Percentiles rank a stretch among this genome's conserved stretches.
Evolutionary conservation across 371 early-diverging fungal genomes (phyloP).

Genomic region (Mucor indicus): DNA sequence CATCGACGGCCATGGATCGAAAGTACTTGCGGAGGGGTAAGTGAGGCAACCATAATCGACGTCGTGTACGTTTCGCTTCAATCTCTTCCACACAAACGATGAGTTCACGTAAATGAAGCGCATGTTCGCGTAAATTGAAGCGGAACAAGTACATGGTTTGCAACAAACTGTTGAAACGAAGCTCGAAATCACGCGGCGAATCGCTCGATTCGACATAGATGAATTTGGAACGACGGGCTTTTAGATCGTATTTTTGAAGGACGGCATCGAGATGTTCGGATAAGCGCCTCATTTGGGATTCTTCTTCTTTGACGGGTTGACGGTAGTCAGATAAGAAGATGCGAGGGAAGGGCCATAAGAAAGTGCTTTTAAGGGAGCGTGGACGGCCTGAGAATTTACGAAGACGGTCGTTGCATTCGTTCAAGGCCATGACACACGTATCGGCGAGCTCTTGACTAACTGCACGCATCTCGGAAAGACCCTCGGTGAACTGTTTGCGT

Average conservation of each 20-base stretch:
- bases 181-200: not conserved
- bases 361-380: slow-evolving; percentile 14
- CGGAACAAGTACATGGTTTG: slow-evolving; percentile 16
- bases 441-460: slow-evolving; percentile 13
- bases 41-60: slow-evolving; percentile 23
- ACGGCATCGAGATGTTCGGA: slow-evolving; percentile 2
- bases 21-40: slow-evolving; percentile 27
- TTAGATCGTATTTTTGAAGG: slow-evolving; percentile 5
- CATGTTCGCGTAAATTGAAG: slow-evolving; percentile 23
- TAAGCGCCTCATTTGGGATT: not conserved
- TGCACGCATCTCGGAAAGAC: not conserved
- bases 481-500: not conserved
- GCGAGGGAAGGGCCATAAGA: slow-evolving; percentile 44
- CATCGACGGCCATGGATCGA: slow-evolving; percentile 10
- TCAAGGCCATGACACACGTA: slow-evolving; percentile 5
- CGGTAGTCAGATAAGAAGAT: slow-evolving; percentile 14
- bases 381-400: slow-evolving; percentile 9
- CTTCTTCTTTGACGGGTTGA: not conserved
- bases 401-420: slow-evolving; percentile 14
- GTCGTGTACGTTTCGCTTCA: slow-evolving; percentile 12
- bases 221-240: not conserved
- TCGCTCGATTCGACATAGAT: slow-evolving; percentile 1
- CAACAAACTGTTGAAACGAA: slow-evolving; percentile 1
- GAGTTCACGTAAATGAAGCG: slow-evolving; percentile 6
- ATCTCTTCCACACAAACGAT: slow-evolving; percentile 16